Conservation (phyloP, 805 yeast genomes). For the Metschnikowia colocasiae region DNA sequence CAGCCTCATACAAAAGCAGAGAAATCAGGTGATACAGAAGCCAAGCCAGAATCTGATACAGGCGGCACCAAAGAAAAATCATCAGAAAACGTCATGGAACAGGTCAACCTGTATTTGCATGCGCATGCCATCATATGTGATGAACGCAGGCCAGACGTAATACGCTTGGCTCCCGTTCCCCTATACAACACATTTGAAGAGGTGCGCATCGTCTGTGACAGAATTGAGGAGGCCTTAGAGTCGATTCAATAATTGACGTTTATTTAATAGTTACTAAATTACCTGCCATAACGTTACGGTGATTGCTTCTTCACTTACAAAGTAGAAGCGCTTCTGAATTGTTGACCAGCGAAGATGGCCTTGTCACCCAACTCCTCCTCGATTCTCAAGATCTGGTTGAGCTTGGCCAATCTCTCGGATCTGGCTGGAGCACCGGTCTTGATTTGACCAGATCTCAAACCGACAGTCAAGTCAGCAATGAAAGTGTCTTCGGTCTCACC, state of each 20-base stretch:
- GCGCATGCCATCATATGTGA: constrained; percentile 72
- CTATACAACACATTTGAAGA: constrained; percentile 76
- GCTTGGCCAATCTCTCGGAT: constrained; percentile 98
- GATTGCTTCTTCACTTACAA: constrained; percentile 26
- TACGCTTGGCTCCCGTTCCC: constrained; percentile 84
- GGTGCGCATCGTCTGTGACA: constrained; percentile 43
- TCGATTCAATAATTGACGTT: neutral
- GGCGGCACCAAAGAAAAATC: too few species aligned
- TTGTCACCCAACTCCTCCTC: constrained; percentile 98
- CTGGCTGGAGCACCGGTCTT: constrained; percentile 99
- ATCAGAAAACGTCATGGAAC: constrained; percentile 55
- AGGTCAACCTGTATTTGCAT: constrained; percentile 48
- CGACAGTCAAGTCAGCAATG: constrained; percentile 97
- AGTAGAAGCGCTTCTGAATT: constrained; percentile 63
- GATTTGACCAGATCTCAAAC: constrained; percentile 97
- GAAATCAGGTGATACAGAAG: too few species aligned
- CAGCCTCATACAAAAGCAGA: constrained; percentile 26
- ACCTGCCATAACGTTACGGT: neutral
- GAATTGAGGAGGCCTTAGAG: constrained; percentile 41
- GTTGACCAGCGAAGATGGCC: constrained; percentile 91
- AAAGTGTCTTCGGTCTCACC: constrained; percentile 99
- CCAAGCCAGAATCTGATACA: too few species aligned
- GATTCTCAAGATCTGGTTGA: constrained; percentile 96
- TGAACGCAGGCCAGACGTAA: constrained; percentile 87
- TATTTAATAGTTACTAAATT: neutral